These are phyloP conservation scores for Cucumis cinereus DNA, from an alignment of 306 rosid species.

Conservation along the genomic window DNA sequence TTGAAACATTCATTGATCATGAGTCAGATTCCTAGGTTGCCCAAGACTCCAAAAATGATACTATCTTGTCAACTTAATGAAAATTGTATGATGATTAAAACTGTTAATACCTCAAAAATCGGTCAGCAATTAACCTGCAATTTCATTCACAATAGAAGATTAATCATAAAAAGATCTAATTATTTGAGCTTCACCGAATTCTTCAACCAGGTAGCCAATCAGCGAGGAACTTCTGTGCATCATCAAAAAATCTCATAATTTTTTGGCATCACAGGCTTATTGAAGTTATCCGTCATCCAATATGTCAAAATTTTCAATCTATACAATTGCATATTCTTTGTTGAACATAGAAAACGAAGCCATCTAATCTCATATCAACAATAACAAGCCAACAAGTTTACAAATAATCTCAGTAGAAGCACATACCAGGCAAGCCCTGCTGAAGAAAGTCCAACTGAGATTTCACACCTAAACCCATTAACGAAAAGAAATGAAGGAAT, in stretches of 20 bases:
- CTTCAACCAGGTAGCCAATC: background rate
- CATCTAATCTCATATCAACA: background rate
- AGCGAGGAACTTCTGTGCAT: background rate
- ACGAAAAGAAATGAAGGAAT: background rate
- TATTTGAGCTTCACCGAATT: background rate
- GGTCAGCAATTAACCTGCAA: background rate
- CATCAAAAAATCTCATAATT: background rate
- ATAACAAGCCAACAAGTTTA: slow-evolving; percentile 8
- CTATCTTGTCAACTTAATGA: background rate
- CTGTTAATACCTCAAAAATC: background rate
- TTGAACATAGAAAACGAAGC: background rate
- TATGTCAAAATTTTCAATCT: background rate
- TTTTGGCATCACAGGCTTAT: background rate
- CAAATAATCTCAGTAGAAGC: slow-evolving; percentile 5
- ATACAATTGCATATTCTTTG: background rate
- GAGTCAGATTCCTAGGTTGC: background rate
- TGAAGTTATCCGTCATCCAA: background rate
- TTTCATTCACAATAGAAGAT: background rate
- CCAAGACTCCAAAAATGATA: background rate
- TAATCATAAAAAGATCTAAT: background rate
- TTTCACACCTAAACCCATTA: slow-evolving; percentile 49
- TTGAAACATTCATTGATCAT: background rate
- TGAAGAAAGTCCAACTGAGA: slow-evolving; percentile 82
- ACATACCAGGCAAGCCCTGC: slow-evolving; percentile 81
- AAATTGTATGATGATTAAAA: background rate